These are phyloP conservation scores for Syzygium malaccense DNA, from an alignment of 441 rosid species.

Conservation along the genomic window DNA sequence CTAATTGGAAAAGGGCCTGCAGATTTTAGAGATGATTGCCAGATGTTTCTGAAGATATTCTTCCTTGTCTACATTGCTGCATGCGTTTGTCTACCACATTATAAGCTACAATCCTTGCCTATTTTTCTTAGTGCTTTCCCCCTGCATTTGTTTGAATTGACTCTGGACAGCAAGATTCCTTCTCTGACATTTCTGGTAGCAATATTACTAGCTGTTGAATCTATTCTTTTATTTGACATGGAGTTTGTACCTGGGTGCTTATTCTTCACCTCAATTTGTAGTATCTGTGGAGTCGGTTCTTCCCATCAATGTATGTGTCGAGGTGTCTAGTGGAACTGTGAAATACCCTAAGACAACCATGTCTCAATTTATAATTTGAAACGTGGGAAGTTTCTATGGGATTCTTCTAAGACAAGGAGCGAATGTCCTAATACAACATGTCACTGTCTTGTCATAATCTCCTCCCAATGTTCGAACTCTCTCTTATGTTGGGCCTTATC, in stretches of 20 bases:
- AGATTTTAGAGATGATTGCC: background rate
- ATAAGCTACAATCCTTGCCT: background rate
- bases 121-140: background rate
- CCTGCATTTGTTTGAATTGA: background rate
- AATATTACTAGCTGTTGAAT: background rate
- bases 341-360: background rate
- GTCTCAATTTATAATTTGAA: background rate
- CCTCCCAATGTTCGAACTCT: background rate
- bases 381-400: background rate
- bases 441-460: background rate
- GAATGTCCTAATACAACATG: background rate
- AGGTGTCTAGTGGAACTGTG: background rate
- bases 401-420: background rate
- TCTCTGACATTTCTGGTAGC: background rate
- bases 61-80: background rate
- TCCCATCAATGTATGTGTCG: background rate
- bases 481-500: constrained; percentile 2
- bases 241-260: background rate
- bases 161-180: background rate
- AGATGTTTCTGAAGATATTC: background rate
- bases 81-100: background rate
- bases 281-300: background rate
- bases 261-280: background rate
- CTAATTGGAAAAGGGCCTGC: background rate
- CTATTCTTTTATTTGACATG: background rate